Evolutionary conservation across 495 filamentous ascomycete species (phyloP).

Genomic region (Talaromyces ruber): DNA sequence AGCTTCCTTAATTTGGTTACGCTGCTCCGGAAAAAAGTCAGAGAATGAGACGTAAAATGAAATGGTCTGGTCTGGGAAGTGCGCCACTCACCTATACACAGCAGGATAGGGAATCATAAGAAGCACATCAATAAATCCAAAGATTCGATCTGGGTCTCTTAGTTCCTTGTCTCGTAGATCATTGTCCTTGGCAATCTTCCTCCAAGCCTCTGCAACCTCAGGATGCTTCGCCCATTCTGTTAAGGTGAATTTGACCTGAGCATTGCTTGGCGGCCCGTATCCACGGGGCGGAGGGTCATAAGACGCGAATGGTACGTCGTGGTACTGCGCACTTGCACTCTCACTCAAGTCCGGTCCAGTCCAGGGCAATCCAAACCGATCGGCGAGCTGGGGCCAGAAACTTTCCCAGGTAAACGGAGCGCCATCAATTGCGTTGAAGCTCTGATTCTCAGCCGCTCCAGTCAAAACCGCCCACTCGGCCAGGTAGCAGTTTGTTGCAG

Average conservation of each 20-base stretch:
- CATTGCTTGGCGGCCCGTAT: constrained; percentile 25
- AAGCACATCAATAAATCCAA: constrained; percentile 5
- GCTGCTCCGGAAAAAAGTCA: not conserved
- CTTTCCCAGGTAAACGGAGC: constrained; percentile 31
- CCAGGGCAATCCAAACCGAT: constrained; percentile 31
- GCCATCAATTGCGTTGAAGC: constrained; percentile 38
- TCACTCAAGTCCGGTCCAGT: constrained; percentile 15
- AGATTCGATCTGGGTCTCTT: constrained; percentile 4
- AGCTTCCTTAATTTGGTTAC: constrained; percentile 6
- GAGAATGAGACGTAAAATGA: constrained; percentile 5
- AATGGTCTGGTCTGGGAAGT: not conserved
- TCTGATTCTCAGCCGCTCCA: constrained; percentile 23
- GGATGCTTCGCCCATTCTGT: constrained; percentile 33
- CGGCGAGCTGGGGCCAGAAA: constrained; percentile 36
- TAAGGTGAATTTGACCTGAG: constrained; percentile 27
- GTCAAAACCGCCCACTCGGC: constrained; percentile 43
- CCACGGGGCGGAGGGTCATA: constrained; percentile 26
- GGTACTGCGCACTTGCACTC: constrained; percentile 8
- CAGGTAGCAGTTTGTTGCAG: constrained; percentile 35
- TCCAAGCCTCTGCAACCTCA: constrained; percentile 38
- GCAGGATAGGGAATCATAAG: constrained; percentile 3
- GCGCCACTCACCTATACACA: constrained; percentile 1
- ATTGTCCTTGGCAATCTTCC: constrained; percentile 12
- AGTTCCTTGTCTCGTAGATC: constrained; percentile 7
- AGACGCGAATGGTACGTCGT: constrained; percentile 1